Base-by-base conservation (phyloP, 306 rosid genomes). In the Castanea crenata region DNA sequence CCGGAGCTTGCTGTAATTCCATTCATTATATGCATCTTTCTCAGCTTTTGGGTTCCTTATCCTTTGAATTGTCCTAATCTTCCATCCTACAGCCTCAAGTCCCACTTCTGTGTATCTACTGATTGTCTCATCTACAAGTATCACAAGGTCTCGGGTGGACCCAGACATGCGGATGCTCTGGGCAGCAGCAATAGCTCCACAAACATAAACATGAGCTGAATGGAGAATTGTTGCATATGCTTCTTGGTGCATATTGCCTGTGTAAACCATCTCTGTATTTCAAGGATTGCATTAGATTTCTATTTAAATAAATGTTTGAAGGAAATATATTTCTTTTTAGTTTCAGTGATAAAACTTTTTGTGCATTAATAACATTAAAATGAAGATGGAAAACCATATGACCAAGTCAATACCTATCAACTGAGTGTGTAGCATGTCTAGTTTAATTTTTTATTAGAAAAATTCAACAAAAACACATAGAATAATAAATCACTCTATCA, bases 1-100 rank as follows among this genome's bases (percentile, higher is more conserved):
- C 77, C 99, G 81, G 80, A 95, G 93, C 80, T 95, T 95, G 94
- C 99, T 95, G 88, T 93, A 93, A 85, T 95, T 95, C 98, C 98
- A 95, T 61, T 93, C 99, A 34, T 93, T 95, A 85, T 95, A 95
- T 18, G 99, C 98, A 84, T 93, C 97, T 78, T 92, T 93, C 71
- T 91, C 99, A 34, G 98, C 99, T 84, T 92, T 93, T 2, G 99
- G 99, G 78, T 95, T 95, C 78, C 99, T 86, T 70, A 95, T 95
- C 70, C 98, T 90, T 74, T 90, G 84, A 21, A 95, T 95, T 21
- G 88, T 87, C 77, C 92, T 93, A 16, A 95, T 84, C 80, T 91
- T 93, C 99, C 99, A 93, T 7, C 99, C 99, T 19, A 98, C 98
- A 57, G 96, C 94, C 79, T 91, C 94, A 35, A 95, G 94, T 27